phyloP scores from a whole-genome alignment of 225 moss, liverwort and hornwort genomes.

The Thuidium tamariscinum region DNA sequence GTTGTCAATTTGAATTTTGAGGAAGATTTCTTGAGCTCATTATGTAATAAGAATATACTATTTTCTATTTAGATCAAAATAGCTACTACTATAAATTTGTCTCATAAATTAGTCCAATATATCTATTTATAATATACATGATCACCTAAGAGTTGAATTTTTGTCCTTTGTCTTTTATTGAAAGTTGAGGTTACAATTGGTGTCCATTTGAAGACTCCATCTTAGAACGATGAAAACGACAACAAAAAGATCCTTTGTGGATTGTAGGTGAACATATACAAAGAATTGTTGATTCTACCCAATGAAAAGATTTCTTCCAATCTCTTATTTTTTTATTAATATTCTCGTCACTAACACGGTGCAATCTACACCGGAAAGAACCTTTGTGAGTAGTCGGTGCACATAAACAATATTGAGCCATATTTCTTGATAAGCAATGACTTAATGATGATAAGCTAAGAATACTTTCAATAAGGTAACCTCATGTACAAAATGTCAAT shows the following conservation, averaged over 20 bases:
- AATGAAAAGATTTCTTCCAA: neutral
- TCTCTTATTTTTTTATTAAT: neutral
- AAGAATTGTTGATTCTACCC: neutral
- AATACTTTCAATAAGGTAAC: neutral
- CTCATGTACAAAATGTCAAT: neutral
- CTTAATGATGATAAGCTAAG: accelerated
- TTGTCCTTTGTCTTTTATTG: neutral
- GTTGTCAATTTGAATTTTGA: neutral
- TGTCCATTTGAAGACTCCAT: neutral
- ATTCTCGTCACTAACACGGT: accelerated
- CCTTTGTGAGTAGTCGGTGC: neutral
- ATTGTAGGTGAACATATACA: neutral
- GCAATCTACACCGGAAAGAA: neutral
- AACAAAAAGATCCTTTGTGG: neutral
- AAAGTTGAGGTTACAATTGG: neutral
- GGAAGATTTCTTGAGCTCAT: neutral
- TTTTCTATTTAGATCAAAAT: neutral
- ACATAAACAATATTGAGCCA: neutral
- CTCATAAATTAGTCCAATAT: neutral
- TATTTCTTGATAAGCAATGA: neutral
- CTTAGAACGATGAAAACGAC: neutral
- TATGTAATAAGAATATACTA: no score
- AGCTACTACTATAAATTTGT: neutral
- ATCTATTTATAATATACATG: no score
- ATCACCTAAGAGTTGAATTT: no score